Evolutionary conservation across 805 yeast species (phyloP).

Genomic region (Brettanomyces naardenensis): DNA sequence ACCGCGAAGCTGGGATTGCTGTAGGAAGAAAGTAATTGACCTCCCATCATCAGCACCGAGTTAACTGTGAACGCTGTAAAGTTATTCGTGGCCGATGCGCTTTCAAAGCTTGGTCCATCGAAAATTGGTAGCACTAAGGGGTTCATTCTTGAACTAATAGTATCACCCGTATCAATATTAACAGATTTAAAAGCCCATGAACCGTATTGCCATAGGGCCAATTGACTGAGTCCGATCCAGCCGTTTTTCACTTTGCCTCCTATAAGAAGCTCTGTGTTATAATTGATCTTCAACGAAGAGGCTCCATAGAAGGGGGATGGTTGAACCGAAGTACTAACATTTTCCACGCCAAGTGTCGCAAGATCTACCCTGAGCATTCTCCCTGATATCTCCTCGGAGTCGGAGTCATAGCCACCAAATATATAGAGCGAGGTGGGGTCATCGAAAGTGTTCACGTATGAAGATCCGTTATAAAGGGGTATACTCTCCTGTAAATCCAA

Average conservation of each 20-base stretch:
- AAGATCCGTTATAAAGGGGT: slow-evolving; percentile 24
- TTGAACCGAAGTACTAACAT: slow-evolving; percentile 39
- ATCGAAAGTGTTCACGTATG: slow-evolving; percentile 34
- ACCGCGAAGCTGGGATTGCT: slow-evolving; percentile 37
- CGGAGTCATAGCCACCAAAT: slow-evolving; percentile 41
- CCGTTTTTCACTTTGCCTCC: slow-evolving; percentile 60
- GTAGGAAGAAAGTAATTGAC: slow-evolving; percentile 32
- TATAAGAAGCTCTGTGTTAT: slow-evolving; percentile 42
- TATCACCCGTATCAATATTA: slow-evolving; percentile 22
- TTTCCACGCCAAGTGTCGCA: slow-evolving; percentile 23
- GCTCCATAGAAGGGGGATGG: slow-evolving; percentile 54
- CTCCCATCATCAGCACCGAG: slow-evolving; percentile 54
- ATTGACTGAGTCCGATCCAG: slow-evolving; percentile 67
- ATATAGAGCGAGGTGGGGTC: slow-evolving; percentile 36
- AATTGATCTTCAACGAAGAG: slow-evolving; percentile 32
- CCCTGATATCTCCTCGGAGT: slow-evolving; percentile 24
- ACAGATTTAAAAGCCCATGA: slow-evolving; percentile 57
- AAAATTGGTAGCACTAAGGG: slow-evolving; percentile 53
- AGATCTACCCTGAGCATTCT: slow-evolving; percentile 40
- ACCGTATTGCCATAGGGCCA: slow-evolving; percentile 63
- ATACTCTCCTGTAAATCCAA: slow-evolving; percentile 11
- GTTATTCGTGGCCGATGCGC: slow-evolving; percentile 16
- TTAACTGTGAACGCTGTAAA: slow-evolving; percentile 27
- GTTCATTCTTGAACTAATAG: slow-evolving; percentile 44
- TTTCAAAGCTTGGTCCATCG: slow-evolving; percentile 15